phyloP scores from a whole-genome alignment of 441 rosid genomes.

The Syzygium syzygioides region DNA sequence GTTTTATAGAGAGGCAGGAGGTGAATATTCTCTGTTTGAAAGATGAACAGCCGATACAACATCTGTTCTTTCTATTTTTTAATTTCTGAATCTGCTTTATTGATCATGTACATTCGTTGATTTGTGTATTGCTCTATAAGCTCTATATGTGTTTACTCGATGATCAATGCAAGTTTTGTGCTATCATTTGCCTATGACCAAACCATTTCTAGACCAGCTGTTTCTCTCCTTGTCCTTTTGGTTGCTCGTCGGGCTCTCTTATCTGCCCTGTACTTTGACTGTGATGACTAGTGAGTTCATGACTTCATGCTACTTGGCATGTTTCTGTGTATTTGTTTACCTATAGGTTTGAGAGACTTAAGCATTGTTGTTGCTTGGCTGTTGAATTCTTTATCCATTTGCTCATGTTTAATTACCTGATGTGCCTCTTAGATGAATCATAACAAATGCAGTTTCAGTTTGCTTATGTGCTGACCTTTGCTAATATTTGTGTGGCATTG shows the following conservation, averaged over 20 bases:
- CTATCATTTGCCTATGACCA: neutral
- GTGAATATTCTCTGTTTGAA: constrained; percentile 19
- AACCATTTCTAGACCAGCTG: neutral
- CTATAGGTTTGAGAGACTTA: neutral
- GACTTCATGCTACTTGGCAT: neutral
- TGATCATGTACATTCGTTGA: neutral
- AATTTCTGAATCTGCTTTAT: neutral
- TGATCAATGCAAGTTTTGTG: neutral
- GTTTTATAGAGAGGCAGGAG: constrained; percentile 90
- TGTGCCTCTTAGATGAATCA: neutral
- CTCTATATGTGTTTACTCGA: neutral
- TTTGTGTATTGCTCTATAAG: neutral
- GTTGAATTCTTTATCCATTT: neutral
- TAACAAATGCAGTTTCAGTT: neutral
- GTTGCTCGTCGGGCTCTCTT: neutral
- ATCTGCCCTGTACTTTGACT: neutral
- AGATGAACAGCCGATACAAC: neutral
- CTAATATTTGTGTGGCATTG: neutral
- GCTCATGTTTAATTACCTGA: neutral
- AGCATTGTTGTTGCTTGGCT: neutral
- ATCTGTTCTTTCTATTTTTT: neutral
- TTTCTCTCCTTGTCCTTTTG: neutral
- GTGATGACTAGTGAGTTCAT: neutral
- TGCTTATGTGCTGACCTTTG: neutral
- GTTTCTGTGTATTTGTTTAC: neutral